phyloP scores from a whole-genome alignment of 495 filamentous ascomycete genomes.

The Daldinia caldariorum region DNA sequence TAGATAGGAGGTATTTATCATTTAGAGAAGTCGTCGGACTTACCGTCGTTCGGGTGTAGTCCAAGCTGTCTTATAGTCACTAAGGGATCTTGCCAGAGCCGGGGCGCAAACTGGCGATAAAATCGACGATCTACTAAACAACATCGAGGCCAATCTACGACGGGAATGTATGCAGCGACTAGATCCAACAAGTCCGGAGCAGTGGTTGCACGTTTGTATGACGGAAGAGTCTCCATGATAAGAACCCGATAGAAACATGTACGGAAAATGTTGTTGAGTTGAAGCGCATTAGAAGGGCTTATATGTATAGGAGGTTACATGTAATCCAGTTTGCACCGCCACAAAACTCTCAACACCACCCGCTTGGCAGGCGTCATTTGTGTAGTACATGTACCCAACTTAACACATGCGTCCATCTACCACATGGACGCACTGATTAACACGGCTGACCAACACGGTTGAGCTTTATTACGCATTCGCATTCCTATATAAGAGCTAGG shows the following conservation, averaged over 20 bases:
- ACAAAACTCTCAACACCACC: background rate
- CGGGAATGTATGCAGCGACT: constrained; percentile 50
- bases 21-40: constrained; percentile 22
- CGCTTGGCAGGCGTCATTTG: constrained; percentile 1
- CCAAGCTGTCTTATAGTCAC: constrained; percentile 42
- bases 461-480: background rate
- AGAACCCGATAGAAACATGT: background rate
- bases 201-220: constrained; percentile 55
- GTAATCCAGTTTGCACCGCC: constrained; percentile 28
- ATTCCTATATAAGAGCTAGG: background rate
- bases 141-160: constrained; percentile 50
- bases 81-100: constrained; percentile 59
- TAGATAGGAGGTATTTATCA: background rate
- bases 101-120: constrained; percentile 55
- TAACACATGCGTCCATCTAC: too few species aligned
- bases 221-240: constrained; percentile 51
- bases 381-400: too few species aligned
- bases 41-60: constrained; percentile 52
- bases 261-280: too few species aligned
- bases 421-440: too few species aligned
- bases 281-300: too few species aligned
- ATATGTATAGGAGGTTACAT: too few species aligned
- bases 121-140: constrained; percentile 57
- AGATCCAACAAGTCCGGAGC: constrained; percentile 57
- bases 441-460: background rate